Evolutionary conservation across 805 yeast genomes (phyloP), one percentile per base, ranked within the genome.

Genomic region (Candida peoriensis): DNA sequence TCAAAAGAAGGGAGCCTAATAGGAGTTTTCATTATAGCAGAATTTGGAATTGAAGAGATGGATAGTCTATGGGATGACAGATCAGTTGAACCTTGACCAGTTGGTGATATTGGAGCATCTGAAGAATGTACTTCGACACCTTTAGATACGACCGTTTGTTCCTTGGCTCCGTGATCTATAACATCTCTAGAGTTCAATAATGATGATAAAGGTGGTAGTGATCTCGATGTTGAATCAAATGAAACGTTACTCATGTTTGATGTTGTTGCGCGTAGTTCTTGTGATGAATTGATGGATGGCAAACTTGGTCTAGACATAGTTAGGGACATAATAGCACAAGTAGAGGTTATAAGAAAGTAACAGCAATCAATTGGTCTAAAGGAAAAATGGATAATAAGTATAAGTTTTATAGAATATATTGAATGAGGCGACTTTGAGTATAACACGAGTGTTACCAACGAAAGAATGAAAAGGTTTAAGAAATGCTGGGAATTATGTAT

Each of bases 1-100:
- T 50, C 54, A 30, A 51, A 46, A 2, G 56, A 51, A 2, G 57
- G 57, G 4, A 52, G 38, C 42, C 52, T 49, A 4, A 51, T 20
- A 9, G 56, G 56, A 3, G 55, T 52, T 17, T 44, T 41, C 28
- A 42, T 29, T 6, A 38, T 18, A 16, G 35, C 17, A 3, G 33
- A 24, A 21, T 29, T 24, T 6, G 28, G 20, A 15, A 26, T 30
- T 4, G 33, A 15, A 7, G 24, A 16, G 9, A 15, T 13, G 18
- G 30, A 14, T 17, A 36, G 14, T 20, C 32, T 29, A 19, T 38
- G 42, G 11, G 37, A 28, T 6, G 28, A 14, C 13, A 37, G 31
- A 16, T 43, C 43, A 1, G 43, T 34, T 2, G 42, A 25, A 8
- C 33, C 35, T n/a, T 22, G 6, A 12, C 21, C 16, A 2, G 35